Evolutionary conservation across 2,329 filamentous ascomycete species (phyloP).

Genomic region (Neofusicoccum cordaticola): DNA sequence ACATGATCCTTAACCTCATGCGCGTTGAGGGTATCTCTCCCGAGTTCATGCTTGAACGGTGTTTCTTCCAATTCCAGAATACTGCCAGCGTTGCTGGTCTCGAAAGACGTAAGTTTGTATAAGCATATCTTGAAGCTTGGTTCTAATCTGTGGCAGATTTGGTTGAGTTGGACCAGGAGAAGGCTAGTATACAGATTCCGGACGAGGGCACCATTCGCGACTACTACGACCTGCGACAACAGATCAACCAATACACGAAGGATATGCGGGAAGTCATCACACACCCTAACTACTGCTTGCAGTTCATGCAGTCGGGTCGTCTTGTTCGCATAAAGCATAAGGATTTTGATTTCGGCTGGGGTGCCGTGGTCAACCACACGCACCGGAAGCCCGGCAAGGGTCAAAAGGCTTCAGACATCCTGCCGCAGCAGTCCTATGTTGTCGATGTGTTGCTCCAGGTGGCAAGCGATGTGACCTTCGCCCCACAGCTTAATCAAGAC

Average conservation of each 20-base stretch:
- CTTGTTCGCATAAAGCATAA: slow-evolving; percentile 80
- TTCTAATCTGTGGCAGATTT: slow-evolving; percentile 55
- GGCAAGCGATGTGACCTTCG: slow-evolving; percentile 52
- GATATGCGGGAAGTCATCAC: slow-evolving; percentile 92
- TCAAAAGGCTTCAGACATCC: slow-evolving; percentile 63
- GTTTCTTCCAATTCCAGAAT: slow-evolving; percentile 98
- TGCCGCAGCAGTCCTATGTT: slow-evolving; percentile 74
- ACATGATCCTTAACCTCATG: slow-evolving; percentile 97
- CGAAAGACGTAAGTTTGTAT: slow-evolving; percentile 59
- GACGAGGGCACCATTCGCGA: slow-evolving; percentile 89
- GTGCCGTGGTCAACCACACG: slow-evolving; percentile 74
- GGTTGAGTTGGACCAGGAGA: slow-evolving; percentile 71
- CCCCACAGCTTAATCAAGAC: slow-evolving; percentile 62
- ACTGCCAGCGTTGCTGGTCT: slow-evolving; percentile 79
- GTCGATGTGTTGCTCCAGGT: slow-evolving; percentile 76
- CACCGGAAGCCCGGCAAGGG: slow-evolving; percentile 65
- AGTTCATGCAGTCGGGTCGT: slow-evolving; percentile 84
- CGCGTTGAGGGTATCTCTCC: slow-evolving; percentile 99
- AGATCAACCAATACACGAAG: slow-evolving; percentile 76
- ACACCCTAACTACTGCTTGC: slow-evolving; percentile 80
- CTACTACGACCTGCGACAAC: slow-evolving; percentile 86
- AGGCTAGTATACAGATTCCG: slow-evolving; percentile 69
- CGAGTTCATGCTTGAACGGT: slow-evolving; percentile 97
- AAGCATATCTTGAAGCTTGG: not conserved
- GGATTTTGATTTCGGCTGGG: slow-evolving; percentile 89